Conservation (phyloP, 805 yeast species). For the Zygoascus flipseniorum region DNA sequence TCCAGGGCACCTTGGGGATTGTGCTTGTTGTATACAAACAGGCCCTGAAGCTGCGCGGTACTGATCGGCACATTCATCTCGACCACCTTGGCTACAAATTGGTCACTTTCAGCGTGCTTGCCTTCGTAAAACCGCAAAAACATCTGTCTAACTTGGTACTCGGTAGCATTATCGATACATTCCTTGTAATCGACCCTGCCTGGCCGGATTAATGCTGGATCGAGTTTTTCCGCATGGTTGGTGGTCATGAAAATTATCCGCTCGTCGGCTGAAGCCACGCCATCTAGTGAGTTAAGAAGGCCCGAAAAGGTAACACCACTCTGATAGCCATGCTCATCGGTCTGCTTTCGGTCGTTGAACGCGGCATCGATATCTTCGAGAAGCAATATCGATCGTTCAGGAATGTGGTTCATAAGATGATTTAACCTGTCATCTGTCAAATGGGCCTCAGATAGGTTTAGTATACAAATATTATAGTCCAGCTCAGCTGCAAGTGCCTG, state of each 20-base stretch:
- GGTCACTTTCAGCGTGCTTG: conserved; percentile 46
- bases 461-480: conserved; percentile 89
- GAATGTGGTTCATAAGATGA: conserved; percentile 93
- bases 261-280: conserved; percentile 96
- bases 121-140: conserved; percentile 76
- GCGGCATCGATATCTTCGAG: conserved; percentile 97
- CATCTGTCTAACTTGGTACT: conserved; percentile 72
- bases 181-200: conserved; percentile 88
- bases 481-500: conserved; percentile 95
- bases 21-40: conserved; percentile 85
- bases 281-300: conserved; percentile 85
- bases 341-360: conserved; percentile 70
- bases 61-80: conserved; percentile 53
- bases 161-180: conserved; percentile 78
- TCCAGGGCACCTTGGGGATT: conserved; percentile 68
- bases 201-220: conserved; percentile 89
- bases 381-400: conserved; percentile 74
- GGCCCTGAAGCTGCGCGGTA: conserved; percentile 92
- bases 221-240: conserved; percentile 89
- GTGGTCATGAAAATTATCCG: conserved; percentile 97
- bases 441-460: conserved; percentile 84
- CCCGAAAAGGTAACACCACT: conserved; percentile 96
- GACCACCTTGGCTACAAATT: conserved; percentile 38
- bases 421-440: conserved; percentile 91
- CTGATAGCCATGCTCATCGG: conserved; percentile 64